Base-by-base conservation (phyloP, 2,329 filamentous ascomycete species). In the Colletotrichum cordylinicola region DNA sequence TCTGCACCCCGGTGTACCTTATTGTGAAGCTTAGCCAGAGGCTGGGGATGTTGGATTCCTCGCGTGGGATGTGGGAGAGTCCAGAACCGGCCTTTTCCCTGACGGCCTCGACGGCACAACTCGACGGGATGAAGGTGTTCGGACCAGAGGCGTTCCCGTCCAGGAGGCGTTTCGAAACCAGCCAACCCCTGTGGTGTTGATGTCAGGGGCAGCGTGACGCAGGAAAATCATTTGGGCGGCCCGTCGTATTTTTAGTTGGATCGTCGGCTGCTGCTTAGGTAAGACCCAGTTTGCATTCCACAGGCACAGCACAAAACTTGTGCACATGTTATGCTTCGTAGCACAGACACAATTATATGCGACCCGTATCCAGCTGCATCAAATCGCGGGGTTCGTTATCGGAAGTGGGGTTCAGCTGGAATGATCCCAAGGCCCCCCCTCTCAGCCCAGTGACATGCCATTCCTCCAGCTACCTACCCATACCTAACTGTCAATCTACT, bases 151-250 rank as follows among this genome's bases (percentile, higher is more conserved):
- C 60, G 60, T 70, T 76, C 43, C 39, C 52, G 67, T 67, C 61
- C 39, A 76, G 74, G 74, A 66, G 72, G 61, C 18, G 72, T 76
- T 75, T 76, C 72, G 74, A 76, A 76, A 76, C 67, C 52, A 37
- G 60, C 12, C 21, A 27, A 75, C 52, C 74, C 74, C 67, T 74
- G 74, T 43, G 39, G 13, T 24, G 21, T 24, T 24, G 16, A 74
- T 48, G 64, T 61, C 58, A 65, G 48, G 61, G 48, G 33, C 13
- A 39, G 21, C 33, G n/a, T 60, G 70, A 68, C 5, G 35, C 16
- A 21, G 74, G 70, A 74, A 69, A 76, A 69, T 60, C 29, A 18
- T 74, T 76, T 65, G 58, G 35, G 70, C 74, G 74, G 27, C 15
- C 70, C 70, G 27, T 29, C 9, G 6, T 56, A 64, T 48, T 75